Conservation (phyloP, 208 protist genomes). For the Leishmania major region DNA sequence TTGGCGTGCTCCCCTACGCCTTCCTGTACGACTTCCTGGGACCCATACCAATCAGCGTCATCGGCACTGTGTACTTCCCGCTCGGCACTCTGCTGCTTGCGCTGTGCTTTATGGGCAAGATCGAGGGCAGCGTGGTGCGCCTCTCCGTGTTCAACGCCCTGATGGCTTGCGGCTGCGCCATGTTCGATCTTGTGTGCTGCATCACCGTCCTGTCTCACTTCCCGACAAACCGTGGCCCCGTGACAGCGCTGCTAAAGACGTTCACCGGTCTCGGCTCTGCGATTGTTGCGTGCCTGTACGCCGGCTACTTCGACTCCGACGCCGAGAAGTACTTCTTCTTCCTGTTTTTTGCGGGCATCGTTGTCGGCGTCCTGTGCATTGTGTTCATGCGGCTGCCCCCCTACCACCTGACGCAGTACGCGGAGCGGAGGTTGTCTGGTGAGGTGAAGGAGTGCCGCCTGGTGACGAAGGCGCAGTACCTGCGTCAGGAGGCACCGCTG, state of each 20-base stretch:
- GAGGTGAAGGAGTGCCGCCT: slow-evolving; percentile 41
- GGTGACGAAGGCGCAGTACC: slow-evolving; percentile 47
- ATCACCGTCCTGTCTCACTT: slow-evolving; percentile 48
- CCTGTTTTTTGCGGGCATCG: slow-evolving; percentile 33
- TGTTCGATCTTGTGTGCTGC: slow-evolving; percentile 42
- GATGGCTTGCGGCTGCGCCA: slow-evolving; percentile 38
- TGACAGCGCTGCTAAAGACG: slow-evolving; percentile 56
- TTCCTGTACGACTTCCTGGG: slow-evolving; percentile 67
- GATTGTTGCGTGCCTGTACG: slow-evolving; percentile 48
- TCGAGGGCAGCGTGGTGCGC: slow-evolving; percentile 30
- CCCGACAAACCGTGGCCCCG: slow-evolving; percentile 57
- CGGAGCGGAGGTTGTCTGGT: slow-evolving; percentile 32
- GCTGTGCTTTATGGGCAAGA: slow-evolving; percentile 51
- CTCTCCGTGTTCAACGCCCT: slow-evolving; percentile 59
- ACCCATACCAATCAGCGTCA: slow-evolving; percentile 36
- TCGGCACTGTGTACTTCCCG: slow-evolving; percentile 26
- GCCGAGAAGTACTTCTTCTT: slow-evolving; percentile 58
- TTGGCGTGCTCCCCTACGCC: slow-evolving; percentile 49
- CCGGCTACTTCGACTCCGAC: slow-evolving; percentile 54
- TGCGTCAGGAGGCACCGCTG: slow-evolving; percentile 54
- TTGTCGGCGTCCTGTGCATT: slow-evolving; percentile 31
- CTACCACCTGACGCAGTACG: slow-evolving; percentile 60
- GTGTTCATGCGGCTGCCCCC: slow-evolving; percentile 48
- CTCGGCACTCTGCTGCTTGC: slow-evolving; percentile 52
- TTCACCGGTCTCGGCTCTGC: slow-evolving; percentile 65